Evolutionary conservation across 805 yeast species (phyloP).

Genomic region (Candida nonsorbophila): DNA sequence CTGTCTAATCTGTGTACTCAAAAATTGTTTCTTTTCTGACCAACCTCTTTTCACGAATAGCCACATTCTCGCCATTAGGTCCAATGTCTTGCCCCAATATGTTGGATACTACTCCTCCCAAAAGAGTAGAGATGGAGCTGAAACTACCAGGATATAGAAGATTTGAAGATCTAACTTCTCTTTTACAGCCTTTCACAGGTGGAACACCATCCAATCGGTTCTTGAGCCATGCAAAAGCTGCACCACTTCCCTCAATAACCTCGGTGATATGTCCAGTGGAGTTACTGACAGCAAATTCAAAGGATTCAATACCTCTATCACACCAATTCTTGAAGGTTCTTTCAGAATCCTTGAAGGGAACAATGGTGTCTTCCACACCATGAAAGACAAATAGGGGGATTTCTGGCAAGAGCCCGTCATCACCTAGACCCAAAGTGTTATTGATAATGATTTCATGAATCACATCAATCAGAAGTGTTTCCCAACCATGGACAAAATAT

Average conservation of each 20-base stretch:
- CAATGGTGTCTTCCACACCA: conserved; percentile 13
- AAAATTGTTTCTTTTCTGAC: too few relatives aligned
- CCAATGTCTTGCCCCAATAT: conserved; percentile 4
- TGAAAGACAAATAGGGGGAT: conserved; percentile 17
- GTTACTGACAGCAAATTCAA: conserved; percentile 16
- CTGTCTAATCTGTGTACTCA: too few relatives aligned
- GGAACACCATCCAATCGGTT: conserved; percentile 10
- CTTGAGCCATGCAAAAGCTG: conserved; percentile 15
- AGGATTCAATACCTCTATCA: conserved; percentile 18
- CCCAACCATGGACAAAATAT: conserved; percentile 5
- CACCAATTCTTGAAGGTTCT: conserved; percentile 18
- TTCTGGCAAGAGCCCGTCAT: conserved; percentile 9
- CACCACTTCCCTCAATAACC: conserved; percentile 11
- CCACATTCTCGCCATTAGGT: conserved; percentile 7
- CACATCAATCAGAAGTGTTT: conserved; percentile 13
- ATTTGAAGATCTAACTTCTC: conserved; percentile 44
- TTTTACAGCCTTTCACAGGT: conserved; percentile 21
- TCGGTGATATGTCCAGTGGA: conserved; percentile 14
- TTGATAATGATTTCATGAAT: conserved; percentile 9
- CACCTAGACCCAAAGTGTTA: conserved; percentile 14
- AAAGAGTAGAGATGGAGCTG: background rate
- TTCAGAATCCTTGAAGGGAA: conserved; percentile 10
- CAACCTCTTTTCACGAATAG: too few relatives aligned
- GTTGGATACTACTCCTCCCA: conserved; percentile 1
- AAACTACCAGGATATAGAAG: conserved; percentile 36